Base-by-base conservation (phyloP, 306 rosid genomes). In the Mimosa pudica region DNA sequence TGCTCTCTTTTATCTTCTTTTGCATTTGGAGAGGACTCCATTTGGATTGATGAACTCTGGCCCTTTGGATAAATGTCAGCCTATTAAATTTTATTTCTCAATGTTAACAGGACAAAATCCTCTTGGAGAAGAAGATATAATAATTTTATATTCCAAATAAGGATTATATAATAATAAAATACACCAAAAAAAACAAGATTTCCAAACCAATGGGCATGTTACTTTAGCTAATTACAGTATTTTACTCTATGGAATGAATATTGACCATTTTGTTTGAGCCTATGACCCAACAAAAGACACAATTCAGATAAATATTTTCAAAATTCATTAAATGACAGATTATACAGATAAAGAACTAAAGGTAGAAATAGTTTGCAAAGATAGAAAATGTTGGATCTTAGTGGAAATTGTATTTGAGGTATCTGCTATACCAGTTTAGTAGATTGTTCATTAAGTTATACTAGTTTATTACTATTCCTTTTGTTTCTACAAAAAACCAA, bases 391-490 rank as follows among this genome's bases (percentile, higher is more conserved):
- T 36, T 36, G 18, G 38, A 62, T 71, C 47, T 13, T n/a, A 70
- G 35, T 30, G 18, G 3, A 51, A 4, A 62, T 33, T 62, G n/a
- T 13, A 32, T 62, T 32, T 62, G 42, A 32, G 49, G 16, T 38
- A 11, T 16, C 57, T 70, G 10, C n/a, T 45, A 61, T 70, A 52
- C 1, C 61, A 54, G 30, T 36, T n/a, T 16, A 38, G n/a, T n/a
- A n/a, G n/a, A 55, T n/a, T 55, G 32, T n/a, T 55, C 30, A 70
- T 10, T 46, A 11, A 58, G 70, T 63, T 76, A 12, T 55, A 41
- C 18, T 78, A n/a, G n/a, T n/a, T n/a, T n/a, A n/a, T 69, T 6
- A 68, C 76, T 38, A 54, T 20, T 65, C 4, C 44, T 74, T 79
- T 80, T 38, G 41, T 38, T 13, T 73, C 33, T 49, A 62, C 38